Evolutionary conservation across 2,329 filamentous ascomycete species (phyloP), one percentile per base, ranked within the genome.

Genomic region (Monilinia polystroma): DNA sequence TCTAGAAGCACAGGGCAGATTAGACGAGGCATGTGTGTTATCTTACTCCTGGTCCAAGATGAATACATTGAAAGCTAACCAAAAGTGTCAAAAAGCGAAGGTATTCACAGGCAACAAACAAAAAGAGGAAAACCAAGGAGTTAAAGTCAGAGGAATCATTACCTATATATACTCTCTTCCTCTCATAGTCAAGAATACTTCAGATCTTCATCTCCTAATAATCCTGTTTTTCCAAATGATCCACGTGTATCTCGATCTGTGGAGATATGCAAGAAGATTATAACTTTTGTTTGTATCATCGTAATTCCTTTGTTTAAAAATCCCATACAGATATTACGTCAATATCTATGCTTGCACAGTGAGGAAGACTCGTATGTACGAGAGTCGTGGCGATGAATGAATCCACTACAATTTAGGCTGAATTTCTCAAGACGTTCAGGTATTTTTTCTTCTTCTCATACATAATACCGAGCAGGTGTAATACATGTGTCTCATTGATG

Each of bases 191-290:
- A 20, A 49, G 11, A 6, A n/a, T 49, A 7, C 0, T 20, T 23
- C 23, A 35, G 6, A 10, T 14, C 3, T 49, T 4, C 26, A 47
- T 11, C n/a, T 6, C 11, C 11, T 18, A 4, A 59, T 47, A 8
- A 1, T 0, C 1, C 2, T 8, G 12, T 32, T 20, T 32, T 4
- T 0, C n/a, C 26, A 10, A 1, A 14, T 10, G 0, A n/a, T 35
- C 2, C 5, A 8, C 41, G 18, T n/a, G 23, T 1, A 10, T 16
- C 11, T 47, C 26, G 10, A 47, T 59, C 5, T 3, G 0, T 47
- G 10, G n/a, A 35, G 11, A 5, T 12, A 3, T 23, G 4, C 29
- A 49, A 16, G 11, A 20, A 8, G 8, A 16, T 23, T 18, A 12
- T 12, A 6, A 1, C 10, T 47, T 20, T 1, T 26, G 4, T 0